A percentile compares a stretch with the other conserved stretches of the same genome.
phyloP scores from a whole-genome alignment of 2,329 filamentous ascomycete genomes.

The Tolypocladium album region DNA sequence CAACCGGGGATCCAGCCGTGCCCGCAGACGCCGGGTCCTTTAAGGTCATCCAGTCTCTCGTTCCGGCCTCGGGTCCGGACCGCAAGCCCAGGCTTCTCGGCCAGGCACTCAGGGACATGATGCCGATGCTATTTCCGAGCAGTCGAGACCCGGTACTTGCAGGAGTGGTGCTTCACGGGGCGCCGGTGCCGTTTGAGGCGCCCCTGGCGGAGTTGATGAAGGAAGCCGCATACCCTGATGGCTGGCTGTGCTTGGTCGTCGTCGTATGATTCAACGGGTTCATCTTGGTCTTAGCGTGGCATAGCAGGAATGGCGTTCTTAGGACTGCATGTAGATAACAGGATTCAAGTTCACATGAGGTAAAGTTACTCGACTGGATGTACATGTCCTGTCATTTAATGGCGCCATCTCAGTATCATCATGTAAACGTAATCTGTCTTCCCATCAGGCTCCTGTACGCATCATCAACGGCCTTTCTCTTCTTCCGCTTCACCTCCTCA shows the following conservation, averaged over 20 bases:
- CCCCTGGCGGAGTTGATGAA: constrained; percentile 74
- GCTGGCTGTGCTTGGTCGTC: constrained; percentile 78
- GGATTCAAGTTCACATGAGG: not conserved
- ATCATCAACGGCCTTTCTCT: constrained; percentile 69
- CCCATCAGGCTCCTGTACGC: constrained; percentile 70
- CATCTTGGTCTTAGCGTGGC: not conserved
- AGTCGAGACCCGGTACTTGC: constrained; percentile 75
- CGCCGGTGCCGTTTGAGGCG: constrained; percentile 67
- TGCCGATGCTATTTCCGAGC: constrained; percentile 81
- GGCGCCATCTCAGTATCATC: not conserved
- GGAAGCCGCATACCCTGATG: constrained; percentile 80
- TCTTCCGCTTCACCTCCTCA: constrained; percentile 42
- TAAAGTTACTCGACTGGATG: not conserved
- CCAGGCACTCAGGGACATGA: constrained; percentile 59
- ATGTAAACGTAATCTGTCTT: constrained; percentile 54
- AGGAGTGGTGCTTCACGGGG: constrained; percentile 76
- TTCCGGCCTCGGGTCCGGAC: constrained; percentile 37
- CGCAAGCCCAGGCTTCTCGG: constrained; percentile 50
- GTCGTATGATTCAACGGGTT: constrained; percentile 43
- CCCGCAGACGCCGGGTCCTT: constrained; percentile 38
- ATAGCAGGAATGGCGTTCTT: not conserved
- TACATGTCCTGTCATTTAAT: not conserved
- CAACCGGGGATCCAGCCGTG: constrained; percentile 1
- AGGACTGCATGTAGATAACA: not conserved
- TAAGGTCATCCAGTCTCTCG: constrained; percentile 65